Evolutionary conservation across 768 basidiomycete genomes (phyloP).

Genomic region (Boletus rubescentipes): DNA sequence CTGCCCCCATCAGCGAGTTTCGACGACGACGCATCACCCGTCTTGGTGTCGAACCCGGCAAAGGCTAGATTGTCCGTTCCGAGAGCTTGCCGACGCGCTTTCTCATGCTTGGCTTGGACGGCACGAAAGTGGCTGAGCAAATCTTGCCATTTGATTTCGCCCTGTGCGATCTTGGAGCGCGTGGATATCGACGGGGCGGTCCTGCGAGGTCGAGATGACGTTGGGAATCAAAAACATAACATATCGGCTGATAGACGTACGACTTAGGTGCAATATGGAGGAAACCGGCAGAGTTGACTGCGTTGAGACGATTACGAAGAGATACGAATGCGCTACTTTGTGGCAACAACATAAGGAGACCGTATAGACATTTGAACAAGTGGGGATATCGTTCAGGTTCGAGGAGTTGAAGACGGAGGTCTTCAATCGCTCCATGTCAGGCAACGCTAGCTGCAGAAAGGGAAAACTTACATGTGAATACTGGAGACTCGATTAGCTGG

Average conservation of each 20-base stretch:
- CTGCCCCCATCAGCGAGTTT: conserved; percentile 4
- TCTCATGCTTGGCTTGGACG: conserved; percentile 90
- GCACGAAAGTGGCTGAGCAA: conserved; percentile 88
- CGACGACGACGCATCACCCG: conserved; percentile 19
- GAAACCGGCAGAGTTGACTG: conserved; percentile 94
- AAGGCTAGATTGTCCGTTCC: conserved; percentile 62
- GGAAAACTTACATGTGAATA: conserved; percentile 81
- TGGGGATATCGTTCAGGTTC: conserved; percentile 97
- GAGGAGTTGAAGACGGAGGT: conserved; percentile 87
- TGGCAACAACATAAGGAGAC: conserved; percentile 93
- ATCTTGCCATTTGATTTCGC: conserved; percentile 98
- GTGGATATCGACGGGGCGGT: conserved; percentile 40
- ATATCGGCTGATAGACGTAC: conserved; percentile 43
- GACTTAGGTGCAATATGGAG: conserved; percentile 85
- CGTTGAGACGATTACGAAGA: conserved; percentile 88
- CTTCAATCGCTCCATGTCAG: conserved; percentile 35
- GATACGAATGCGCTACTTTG: conserved; percentile 97
- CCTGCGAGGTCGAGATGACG: conserved; percentile 31
- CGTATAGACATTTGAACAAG: conserved; percentile 97
- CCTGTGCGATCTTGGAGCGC: conserved; percentile 76
- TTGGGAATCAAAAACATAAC: too few relatives aligned
- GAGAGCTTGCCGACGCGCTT: conserved; percentile 74
- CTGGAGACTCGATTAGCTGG: conserved; percentile 95
- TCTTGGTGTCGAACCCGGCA: conserved; percentile 40
- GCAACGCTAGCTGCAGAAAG: neutral